Evolutionary conservation across 225 moss, liverwort and hornwort species (phyloP), one percentile per base, ranked within the genome.

Genomic region (Polytrichum commune): DNA sequence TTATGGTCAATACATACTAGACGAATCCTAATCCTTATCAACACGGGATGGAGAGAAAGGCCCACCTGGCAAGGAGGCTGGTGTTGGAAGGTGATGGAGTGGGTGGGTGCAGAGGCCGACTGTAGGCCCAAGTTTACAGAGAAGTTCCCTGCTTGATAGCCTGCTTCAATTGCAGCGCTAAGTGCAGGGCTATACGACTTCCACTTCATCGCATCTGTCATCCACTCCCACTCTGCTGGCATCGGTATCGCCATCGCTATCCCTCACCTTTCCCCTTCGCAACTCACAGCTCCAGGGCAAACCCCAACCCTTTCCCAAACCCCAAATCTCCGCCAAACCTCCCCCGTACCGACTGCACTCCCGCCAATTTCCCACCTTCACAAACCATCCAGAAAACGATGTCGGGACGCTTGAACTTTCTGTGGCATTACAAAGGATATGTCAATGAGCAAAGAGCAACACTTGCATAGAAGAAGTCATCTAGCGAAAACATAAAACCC

Each of bases 151-250:
- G 79, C 81, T 23, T 74, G 83, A 73, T 81, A 78, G 13, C 81
- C 72, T 6, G 76, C 77, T 75, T 89, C 89, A 23, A 89, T 79
- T 24, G 61, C 54, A 19, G 72, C 63, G 6, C 76, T 83, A 46
- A 74, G 76, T 8, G 72, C 72, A n/a, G 83, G 56, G 19, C 5
- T 18, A 38, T 75, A 89, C 1, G 83, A 78, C 68, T 63, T 75
- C 89, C 89, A 89, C 0, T 76, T 68, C 18, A 81, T 53, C 7
- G 82, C 76, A 66, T 89, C 89, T 4, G 81, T 86, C 73, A 81
- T 46, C 89, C 89, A 89, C 70, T 89, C 83, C 89, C 89, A 89
- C 55, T 54, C 72, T 25, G 70, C 64, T n/a, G 74, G 29, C 76
- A 60, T 67, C 5, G 46, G 16, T 46, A 16, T 46, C 16, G 46